phyloP scores from a whole-genome alignment of 805 yeast genomes.

The Ogataea paradorogensis region DNA sequence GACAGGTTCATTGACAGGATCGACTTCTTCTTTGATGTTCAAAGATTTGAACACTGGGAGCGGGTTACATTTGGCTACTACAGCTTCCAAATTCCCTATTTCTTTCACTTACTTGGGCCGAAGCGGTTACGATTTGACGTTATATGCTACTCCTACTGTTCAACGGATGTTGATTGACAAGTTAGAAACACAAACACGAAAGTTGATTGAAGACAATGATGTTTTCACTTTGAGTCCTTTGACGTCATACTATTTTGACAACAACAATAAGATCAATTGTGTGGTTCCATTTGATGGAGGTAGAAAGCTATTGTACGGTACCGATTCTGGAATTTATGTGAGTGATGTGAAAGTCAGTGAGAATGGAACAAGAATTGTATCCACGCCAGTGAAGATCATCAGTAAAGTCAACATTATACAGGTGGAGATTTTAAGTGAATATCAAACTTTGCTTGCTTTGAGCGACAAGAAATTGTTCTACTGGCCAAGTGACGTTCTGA shows the following conservation, averaged over 20 bases:
- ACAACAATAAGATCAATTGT: conserved; percentile 77
- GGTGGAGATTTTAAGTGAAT: conserved; percentile 87
- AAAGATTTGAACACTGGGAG: conserved; percentile 20
- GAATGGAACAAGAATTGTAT: conserved; percentile 49
- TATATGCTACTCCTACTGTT: conserved; percentile 56
- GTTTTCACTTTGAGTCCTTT: conserved; percentile 76
- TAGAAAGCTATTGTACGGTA: conserved; percentile 82
- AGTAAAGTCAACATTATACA: conserved; percentile 78
- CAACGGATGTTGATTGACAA: conserved; percentile 80
- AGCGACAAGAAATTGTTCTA: conserved; percentile 80
- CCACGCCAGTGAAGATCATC: conserved; percentile 74
- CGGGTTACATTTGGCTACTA: conserved; percentile 23
- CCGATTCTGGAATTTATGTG: conserved; percentile 86
- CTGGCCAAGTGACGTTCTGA: conserved; percentile 68
- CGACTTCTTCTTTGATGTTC: conserved; percentile 29
- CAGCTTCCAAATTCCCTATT: conserved; percentile 41
- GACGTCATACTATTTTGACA: conserved; percentile 72
- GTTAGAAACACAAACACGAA: conserved; percentile 74
- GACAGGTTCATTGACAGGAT: conserved; percentile 30
- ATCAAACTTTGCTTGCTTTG: conserved; percentile 74
- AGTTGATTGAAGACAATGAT: conserved; percentile 67
- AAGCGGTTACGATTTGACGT: conserved; percentile 51
- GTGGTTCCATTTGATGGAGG: conserved; percentile 96
- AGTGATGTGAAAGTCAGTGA: conserved; percentile 61
- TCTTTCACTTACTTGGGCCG: conserved; percentile 53